These are phyloP conservation scores for Polyplosphaeria fusca DNA, from an alignment of 495 filamentous ascomycete species.

Conservation along the genomic window DNA sequence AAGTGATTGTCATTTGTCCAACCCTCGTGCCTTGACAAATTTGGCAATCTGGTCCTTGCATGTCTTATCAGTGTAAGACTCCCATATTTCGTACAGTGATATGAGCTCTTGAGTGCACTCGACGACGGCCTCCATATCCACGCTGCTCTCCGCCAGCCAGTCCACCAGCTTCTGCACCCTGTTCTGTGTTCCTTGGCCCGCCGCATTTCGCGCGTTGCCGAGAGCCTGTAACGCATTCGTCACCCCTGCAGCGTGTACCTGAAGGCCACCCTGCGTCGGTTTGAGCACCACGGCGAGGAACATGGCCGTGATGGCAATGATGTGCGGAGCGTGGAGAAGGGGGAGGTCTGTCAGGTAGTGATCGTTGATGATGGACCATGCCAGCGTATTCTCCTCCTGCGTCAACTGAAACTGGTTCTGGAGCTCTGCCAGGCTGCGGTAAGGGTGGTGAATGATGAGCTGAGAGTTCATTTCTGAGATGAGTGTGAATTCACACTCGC, in stretches of 20 bases:
- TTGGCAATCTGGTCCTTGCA: slow-evolving; percentile 74
- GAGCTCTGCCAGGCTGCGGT: slow-evolving; percentile 76
- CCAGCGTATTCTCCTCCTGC: slow-evolving; percentile 72
- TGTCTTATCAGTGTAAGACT: slow-evolving; percentile 80
- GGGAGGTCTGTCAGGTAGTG: slow-evolving; percentile 93
- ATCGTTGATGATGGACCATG: slow-evolving; percentile 91
- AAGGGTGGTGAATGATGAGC: slow-evolving; percentile 95
- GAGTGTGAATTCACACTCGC: slow-evolving; percentile 93
- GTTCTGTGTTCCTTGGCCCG: slow-evolving; percentile 40
- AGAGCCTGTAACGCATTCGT: slow-evolving; percentile 26
- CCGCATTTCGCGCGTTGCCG: slow-evolving; percentile 19
- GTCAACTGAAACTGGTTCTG: slow-evolving; percentile 66
- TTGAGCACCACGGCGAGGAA: slow-evolving; percentile 78
- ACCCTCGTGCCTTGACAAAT: slow-evolving; percentile 77
- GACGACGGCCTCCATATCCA: slow-evolving; percentile 88
- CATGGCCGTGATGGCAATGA: slow-evolving; percentile 87
- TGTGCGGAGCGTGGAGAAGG: slow-evolving; percentile 80
- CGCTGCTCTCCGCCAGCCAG: slow-evolving; percentile 88
- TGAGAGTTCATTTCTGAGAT: slow-evolving; percentile 95
- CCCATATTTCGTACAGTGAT: slow-evolving; percentile 89
- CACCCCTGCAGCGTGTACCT: slow-evolving; percentile 37
- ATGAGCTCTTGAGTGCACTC: slow-evolving; percentile 95
- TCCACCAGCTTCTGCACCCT: slow-evolving; percentile 71
- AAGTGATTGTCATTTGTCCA: slow-evolving; percentile 60
- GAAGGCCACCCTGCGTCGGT: slow-evolving; percentile 49